Evolutionary conservation across 768 basidiomycete genomes (phyloP), one percentile per base, ranked within the genome.

Genomic region (Suillus fuscotomentosus): DNA sequence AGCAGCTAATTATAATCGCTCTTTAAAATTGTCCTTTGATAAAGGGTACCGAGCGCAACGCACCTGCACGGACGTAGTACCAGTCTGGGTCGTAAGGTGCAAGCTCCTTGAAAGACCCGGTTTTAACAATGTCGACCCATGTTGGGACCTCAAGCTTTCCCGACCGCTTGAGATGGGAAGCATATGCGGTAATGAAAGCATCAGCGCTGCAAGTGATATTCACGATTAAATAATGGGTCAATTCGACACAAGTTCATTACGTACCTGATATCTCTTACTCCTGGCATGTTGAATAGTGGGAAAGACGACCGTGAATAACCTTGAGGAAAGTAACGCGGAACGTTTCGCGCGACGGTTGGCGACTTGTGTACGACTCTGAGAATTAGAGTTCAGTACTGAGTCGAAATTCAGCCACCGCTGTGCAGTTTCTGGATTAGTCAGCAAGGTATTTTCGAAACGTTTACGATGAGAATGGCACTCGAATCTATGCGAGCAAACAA

Each of bases 111-210:
- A 84, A 95, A 65, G 91, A 83, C 77, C 94, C 97, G 66, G 97
- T 99, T 86, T 99, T 99, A 78, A 99, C 97, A 72, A 98, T 82
- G 79, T 97, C 97, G 66, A 93, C 97, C 97, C 97, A 99, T 80
- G 88, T 90, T 71, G 97, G 97, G 66, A 99, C 93, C 83, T 99
- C 96, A 75, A 99, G 93, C 85, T 99, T 99, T 80, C 97, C 97
- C 68, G 94, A 95, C 70, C 95, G 91, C 84, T 98, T 98, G 76
- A 98, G 85, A 81, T 98, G 95, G 75, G 92, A 94, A 74, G 95
- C 83, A 81, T 98, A 98, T 72, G 95, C 95, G 67, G 85, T 73
- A 80, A 98, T 97, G 84, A 98, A 98, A 67, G 88, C 88, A 68
- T 95, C 94, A 76, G 95, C 92, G 81, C 95, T 97, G 77, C 20